Evolutionary conservation across 208 protist genomes (phyloP).

Genomic region (Leishmania gerbilli): DNA sequence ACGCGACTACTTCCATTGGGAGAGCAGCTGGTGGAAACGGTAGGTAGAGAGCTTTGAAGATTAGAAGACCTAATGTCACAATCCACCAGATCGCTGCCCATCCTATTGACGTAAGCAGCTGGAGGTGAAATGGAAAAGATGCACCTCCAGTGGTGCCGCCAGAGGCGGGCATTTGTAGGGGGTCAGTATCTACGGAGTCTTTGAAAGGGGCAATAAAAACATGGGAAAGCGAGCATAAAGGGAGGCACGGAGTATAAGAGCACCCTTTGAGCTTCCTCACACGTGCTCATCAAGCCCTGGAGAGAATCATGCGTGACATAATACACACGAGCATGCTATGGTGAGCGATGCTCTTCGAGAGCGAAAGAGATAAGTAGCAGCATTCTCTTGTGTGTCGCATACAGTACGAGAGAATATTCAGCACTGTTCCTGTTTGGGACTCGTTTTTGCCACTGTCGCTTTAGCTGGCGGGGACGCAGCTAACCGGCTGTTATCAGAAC

Average conservation of each 20-base stretch:
- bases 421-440: neutral
- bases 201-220: neutral
- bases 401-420: neutral
- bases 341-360: neutral
- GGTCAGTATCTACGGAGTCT: neutral
- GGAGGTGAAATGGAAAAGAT: conserved; percentile 64
- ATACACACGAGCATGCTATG: neutral
- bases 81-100: conserved; percentile 59
- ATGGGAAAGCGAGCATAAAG: neutral
- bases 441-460: neutral
- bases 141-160: conserved; percentile 7
- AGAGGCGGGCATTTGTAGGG: conserved; percentile 1
- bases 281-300: neutral
- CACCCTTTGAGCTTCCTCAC: neutral
- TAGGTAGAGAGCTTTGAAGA: conserved; percentile 58
- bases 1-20: conserved; percentile 64
- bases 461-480: neutral
- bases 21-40: conserved; percentile 66
- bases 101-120: conserved; percentile 34
- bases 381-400: neutral
- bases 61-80: conserved; percentile 56
- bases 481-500: neutral
- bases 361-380: too few relatives aligned
- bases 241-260: neutral
- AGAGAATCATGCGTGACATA: neutral